Conservation (phyloP, 2,329 filamentous ascomycete species). For the Fusarium tuaranense region DNA sequence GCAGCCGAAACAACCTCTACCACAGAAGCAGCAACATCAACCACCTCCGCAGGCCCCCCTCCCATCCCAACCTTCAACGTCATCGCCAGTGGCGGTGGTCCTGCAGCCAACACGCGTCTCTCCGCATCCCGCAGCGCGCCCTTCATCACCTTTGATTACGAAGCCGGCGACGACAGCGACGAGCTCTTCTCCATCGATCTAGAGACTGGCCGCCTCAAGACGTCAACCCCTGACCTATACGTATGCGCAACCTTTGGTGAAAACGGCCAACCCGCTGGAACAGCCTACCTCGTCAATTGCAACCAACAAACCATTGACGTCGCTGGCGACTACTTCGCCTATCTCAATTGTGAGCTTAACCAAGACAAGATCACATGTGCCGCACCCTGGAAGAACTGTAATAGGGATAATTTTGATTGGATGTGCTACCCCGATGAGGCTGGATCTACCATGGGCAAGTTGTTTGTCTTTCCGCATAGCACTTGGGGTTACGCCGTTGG, state of each 20-base stretch:
- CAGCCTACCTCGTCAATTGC: not conserved
- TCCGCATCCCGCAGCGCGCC: not conserved
- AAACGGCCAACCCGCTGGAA: not conserved
- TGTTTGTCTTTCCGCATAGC: not conserved
- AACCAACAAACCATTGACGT: not conserved
- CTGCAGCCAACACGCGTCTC: not conserved
- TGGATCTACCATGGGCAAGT: not conserved
- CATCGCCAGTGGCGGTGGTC: not conserved
- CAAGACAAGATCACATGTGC: not conserved
- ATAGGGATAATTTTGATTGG: not conserved
- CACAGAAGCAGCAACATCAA: not conserved
- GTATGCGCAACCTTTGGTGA: not conserved
- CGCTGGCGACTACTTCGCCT: not conserved
- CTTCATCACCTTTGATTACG: not conserved
- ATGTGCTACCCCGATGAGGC: not conserved
- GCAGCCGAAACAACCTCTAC: not conserved
- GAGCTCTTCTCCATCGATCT: not conserved
- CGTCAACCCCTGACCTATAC: not conserved
- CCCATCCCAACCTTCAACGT: not conserved
- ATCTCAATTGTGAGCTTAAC: not conserved
- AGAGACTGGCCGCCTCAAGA: not conserved
- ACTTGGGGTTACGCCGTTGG: not conserved
- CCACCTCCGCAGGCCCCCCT: not conserved
- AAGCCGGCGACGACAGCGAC: not conserved
- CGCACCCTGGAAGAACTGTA: not conserved